These are phyloP conservation scores for Boletus calvinii DNA, from an alignment of 1,284 basidiomycete species.

Conservation along the genomic window DNA sequence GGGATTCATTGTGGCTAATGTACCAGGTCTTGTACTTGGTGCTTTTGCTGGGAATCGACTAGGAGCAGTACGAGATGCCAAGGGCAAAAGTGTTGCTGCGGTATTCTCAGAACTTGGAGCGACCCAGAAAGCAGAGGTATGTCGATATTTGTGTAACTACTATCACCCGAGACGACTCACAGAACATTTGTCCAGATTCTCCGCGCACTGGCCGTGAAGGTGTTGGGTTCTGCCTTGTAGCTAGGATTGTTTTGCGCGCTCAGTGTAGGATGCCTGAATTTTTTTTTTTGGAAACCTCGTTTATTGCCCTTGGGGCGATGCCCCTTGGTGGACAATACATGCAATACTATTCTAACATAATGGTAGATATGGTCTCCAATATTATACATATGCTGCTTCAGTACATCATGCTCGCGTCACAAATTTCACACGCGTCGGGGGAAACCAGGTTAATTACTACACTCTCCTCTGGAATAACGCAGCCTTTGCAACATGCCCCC, in stretches of 20 bases:
- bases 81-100: conserved; percentile 86
- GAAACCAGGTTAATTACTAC: not conserved
- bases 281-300: too few species aligned
- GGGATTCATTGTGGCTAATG: conserved; percentile 86
- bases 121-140: conserved; percentile 84
- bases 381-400: not conserved
- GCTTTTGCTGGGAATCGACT: conserved; percentile 83
- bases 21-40: conserved; percentile 79
- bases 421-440: conserved; percentile 3
- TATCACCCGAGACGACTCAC: not conserved
- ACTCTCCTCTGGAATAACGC: not conserved
- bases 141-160: not conserved
- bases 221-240: conserved; percentile 68
- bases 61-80: conserved; percentile 88
- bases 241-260: conserved; percentile 1
- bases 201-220: conserved; percentile 84
- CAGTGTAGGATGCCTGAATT: conserved; percentile 10
- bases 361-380: not conserved
- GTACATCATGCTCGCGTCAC: not conserved
- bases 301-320: too few species aligned
- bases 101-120: conserved; percentile 85
- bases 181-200: conserved; percentile 62
- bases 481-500: conserved; percentile 14
- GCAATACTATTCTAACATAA: too few species aligned
- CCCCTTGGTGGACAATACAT: too few species aligned